Evolutionary conservation across 352 stramenopile species (phyloP).

Genomic region (Phytopythium aichiense): DNA sequence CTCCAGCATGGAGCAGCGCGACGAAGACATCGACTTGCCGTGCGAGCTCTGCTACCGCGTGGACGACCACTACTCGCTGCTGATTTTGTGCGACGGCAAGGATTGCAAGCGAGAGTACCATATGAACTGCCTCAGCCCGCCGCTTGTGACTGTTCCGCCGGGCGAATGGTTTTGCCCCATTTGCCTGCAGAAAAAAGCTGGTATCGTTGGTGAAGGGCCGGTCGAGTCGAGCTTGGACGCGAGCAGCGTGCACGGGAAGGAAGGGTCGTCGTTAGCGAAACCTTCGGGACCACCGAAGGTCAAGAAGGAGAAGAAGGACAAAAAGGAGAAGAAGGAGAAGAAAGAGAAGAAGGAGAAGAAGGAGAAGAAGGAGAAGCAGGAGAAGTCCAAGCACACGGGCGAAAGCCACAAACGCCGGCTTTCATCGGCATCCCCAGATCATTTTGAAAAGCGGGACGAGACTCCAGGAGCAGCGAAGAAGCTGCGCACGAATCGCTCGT

Average conservation of each 20-base stretch:
- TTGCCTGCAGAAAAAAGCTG: conserved; percentile 38
- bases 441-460: conserved; percentile 17
- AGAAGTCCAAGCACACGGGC: conserved; percentile 51
- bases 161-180: conserved; percentile 81
- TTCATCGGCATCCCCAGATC: conserved; percentile 35
- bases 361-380: conserved; percentile 51
- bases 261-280: conserved; percentile 6
- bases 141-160: conserved; percentile 50
- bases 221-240: background rate
- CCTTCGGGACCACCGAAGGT: conserved; percentile 22
- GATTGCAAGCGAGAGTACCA: conserved; percentile 84
- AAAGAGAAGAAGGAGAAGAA: no score
- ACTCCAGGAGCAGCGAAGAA: conserved; percentile 36
- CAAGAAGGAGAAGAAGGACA: conserved; percentile 51
- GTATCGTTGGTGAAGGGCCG: conserved; percentile 21
- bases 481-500: conserved; percentile 29
- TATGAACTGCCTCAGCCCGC: conserved; percentile 78
- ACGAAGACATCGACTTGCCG: conserved; percentile 69
- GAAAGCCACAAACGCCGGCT: conserved; percentile 54
- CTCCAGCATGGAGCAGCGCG: conserved; percentile 61
- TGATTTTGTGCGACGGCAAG: conserved; percentile 82
- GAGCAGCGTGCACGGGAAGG: background rate
- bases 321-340: conserved; percentile 29
- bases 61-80: conserved; percentile 72
- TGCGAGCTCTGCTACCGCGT: conserved; percentile 81